Base-by-base conservation (phyloP, 306 rosid species). In the Vigna nakashimae region DNA sequence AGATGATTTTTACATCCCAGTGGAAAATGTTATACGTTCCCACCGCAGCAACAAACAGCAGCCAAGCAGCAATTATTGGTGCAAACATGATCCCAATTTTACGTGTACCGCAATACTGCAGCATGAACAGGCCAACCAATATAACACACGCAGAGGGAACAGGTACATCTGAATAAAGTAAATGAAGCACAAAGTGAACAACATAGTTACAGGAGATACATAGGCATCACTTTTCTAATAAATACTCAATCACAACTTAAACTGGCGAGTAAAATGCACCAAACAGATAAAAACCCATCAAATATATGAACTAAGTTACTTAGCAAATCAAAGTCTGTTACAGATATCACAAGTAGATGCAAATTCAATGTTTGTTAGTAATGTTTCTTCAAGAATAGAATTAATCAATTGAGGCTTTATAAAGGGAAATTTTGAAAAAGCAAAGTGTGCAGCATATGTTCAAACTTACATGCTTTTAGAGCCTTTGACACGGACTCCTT, bases 51-150 rank as follows among this genome's bases (percentile, higher is more conserved):
- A 86, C 69, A 80, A 86, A 83, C 24, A 90, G 17, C 32, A 92
- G 88, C 97, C 97, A 92, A 79, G 84, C 70, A 50, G 66, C 71
- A 75, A 92, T 84, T 17, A 92, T 76, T n/a, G 97, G 96, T 60
- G 96, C 97, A 80, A 92, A 92, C 65, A 92, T 89, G 80, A 86
- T 84, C n/a, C 96, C 92, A 30, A 92, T 90, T 82, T 73, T 90
- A 32, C 77, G 91, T 38, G 96, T 92, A 50, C 97, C 97, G 26
- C 50, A 89, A 63, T 82, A 87, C 81, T 92, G 96, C 82, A 92
- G 83, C 87, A 80, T 87, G 89, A 92, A 92, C 75, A 92, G 86
- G 80, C 89, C 91, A 50, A 89, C 86, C 87, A 92, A 74, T 83
- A 89, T 90, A 67, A 69, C 87, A 78, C 93, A 92, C 9, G 97